Base-by-base conservation (phyloP, 495 filamentous ascomycete species). In the Hyaloscypha finlandica region DNA sequence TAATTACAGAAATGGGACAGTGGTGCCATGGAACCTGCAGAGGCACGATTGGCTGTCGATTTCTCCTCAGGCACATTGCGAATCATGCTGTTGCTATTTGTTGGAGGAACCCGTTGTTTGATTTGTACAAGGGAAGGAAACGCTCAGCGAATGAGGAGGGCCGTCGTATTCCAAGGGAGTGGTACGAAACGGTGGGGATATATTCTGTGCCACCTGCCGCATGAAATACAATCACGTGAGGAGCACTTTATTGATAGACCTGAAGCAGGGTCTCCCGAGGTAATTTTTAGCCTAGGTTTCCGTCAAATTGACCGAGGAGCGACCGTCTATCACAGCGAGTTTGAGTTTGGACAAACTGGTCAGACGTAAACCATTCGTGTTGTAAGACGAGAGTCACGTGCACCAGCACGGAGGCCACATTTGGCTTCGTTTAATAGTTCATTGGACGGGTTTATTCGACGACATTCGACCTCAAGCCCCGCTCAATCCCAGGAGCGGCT, bases 1-100 rank as follows among this genome's bases (percentile, higher is more conserved):
- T 31, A 56, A 56, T 56, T 56, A n/a, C 5, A 29, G 53, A 56
- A 56, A 29, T 56, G 9, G 53, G 53, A 37, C 35, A 12, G 25
- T 25, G 9, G 22, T 30, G 53, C n/a, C 1, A 19, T 56, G 20
- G 29, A 29, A 3, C 6, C 35, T 37, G 35, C 8, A 37, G 12
- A 37, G 35, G 22, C 3, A 31, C 29, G 53, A 56, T 56, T 25
- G 53, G 29, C 29, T 56, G 1, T 56, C 19, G 8, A 14, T 14
- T 56, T 31, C 53, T 29, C 5, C 22, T 56, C 22, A 11, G 53
- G 29, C 53, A 56, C 29, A 29, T 56, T 48, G 6, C 42, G 42
- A 48, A 48, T 48, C 9, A 19, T 48, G 42, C 6, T 48, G 42
- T 4, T 48, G 9, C 16, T 48, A 16, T 48, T 48, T 48, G 42